Percentiles rank a stretch among this genome's conserved stretches.
Evolutionary conservation across 139 green algal species (phyloP).

Genomic region (Tetraselmis striata): DNA sequence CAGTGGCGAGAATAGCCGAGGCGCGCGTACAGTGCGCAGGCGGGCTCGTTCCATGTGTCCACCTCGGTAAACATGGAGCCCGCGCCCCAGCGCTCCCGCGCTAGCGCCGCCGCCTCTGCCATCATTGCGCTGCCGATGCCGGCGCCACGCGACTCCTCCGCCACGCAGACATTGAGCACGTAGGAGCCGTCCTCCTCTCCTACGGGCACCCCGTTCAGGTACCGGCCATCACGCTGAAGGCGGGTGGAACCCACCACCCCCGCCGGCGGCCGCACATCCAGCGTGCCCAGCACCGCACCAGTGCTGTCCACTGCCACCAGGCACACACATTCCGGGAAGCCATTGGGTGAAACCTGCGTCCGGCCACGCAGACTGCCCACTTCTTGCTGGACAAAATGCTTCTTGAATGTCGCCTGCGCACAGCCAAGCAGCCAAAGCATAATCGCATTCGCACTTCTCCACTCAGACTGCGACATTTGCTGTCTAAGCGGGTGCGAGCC

Average conservation of each 20-base stretch:
- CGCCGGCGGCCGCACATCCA: not conserved
- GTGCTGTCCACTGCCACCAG: not conserved
- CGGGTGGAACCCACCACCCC: not conserved
- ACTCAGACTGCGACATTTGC: no score
- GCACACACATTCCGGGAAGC: not conserved
- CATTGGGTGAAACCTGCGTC: not conserved
- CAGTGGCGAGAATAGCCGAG: not conserved
- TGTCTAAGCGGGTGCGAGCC: no score
- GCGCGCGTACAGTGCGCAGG: not conserved
- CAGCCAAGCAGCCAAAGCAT: no score
- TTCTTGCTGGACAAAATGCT: not conserved
- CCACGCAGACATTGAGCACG: not conserved
- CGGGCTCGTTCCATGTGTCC: not conserved
- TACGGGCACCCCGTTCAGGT: not conserved
- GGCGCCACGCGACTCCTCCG: not conserved
- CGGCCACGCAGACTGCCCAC: not conserved
- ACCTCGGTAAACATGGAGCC: not conserved
- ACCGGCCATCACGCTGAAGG: not conserved
- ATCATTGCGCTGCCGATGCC: not conserved
- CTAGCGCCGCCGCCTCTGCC: not conserved
- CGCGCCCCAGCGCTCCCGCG: not conserved
- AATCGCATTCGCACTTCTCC: no score
- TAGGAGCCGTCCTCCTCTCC: not conserved
- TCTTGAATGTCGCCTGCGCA: not conserved
- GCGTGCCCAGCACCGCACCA: not conserved